Evolutionary conservation across 345 rosid species (phyloP), one percentile per base, ranked within the genome.

Genomic region (Leavenworthia alabamica): DNA sequence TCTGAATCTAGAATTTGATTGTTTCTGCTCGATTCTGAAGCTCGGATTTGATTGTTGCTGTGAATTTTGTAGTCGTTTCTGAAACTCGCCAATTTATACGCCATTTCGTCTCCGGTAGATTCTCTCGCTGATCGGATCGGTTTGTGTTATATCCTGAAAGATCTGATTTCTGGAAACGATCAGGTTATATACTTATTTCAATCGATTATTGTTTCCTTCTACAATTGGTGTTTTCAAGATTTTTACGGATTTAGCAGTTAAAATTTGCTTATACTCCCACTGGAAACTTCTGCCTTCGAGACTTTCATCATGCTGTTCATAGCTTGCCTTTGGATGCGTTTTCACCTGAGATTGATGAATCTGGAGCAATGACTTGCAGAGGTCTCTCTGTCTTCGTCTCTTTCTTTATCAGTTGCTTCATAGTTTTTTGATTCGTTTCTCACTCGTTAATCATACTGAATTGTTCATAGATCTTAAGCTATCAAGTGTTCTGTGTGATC

Each of bases 261-360:
- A 81, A 79, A 62, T 24, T 86, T 55, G 90, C 86, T 8, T 83
- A 86, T 62, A 58, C 73, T 66, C 95, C 95, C 37, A 49, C 74
- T 56, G 80, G 82, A 74, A 74, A 78, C 70, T 91, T 83, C 66
- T 63, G 77, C 64, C 81, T 91, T 23, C 79, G 83, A 20, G 95
- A 82, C 62, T 91, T 91, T 44, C 98, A 91, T 73, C 88, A 74
- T 0, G 90, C 96, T 57, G 90, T 88, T 54, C 79, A 82, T 52
- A 78, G 64, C 72, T 67, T 88, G 72, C 92, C 96, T 14, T 24
- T 17, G 6, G 86, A 84, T 66, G 78, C 81, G 15, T 88, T 81
- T 71, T 31, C 31, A 31, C 91, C 92, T 23, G 86, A 84, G 64
- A 68, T 81, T 31, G 58, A 76, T 64, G 86, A 74, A 59, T 70